phyloP scores from a whole-genome alignment of 2,329 filamentous ascomycete genomes.

The Pyrenophora seminiperda region DNA sequence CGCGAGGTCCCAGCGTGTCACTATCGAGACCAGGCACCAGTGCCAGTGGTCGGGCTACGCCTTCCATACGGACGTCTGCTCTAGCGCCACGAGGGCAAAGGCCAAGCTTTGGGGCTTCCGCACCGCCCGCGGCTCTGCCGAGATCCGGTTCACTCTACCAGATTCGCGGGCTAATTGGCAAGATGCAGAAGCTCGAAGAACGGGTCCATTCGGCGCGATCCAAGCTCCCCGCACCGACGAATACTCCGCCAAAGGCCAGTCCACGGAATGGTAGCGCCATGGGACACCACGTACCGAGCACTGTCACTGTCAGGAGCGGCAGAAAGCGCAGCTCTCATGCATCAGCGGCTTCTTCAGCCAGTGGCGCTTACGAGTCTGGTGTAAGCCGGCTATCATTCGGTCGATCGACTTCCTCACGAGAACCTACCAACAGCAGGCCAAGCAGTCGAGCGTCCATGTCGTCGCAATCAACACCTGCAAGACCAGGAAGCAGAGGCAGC shows the following conservation, averaged over 20 bases:
- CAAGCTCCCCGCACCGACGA: constrained; percentile 81
- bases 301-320: constrained; percentile 67
- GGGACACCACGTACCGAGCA: constrained; percentile 57
- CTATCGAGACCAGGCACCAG: constrained; percentile 38
- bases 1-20: constrained; percentile 65
- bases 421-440: constrained; percentile 61
- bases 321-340: constrained; percentile 68
- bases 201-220: constrained; percentile 90
- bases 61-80: constrained; percentile 48
- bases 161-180: constrained; percentile 89
- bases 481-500: constrained; percentile 68
- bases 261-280: constrained; percentile 64
- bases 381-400: constrained; percentile 59
- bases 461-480: constrained; percentile 29
- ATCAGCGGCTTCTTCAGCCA: constrained; percentile 48
- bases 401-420: constrained; percentile 38
- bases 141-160: constrained; percentile 81
- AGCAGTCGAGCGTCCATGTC: constrained; percentile 67
- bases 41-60: constrained; percentile 50
- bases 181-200: constrained; percentile 96
- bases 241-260: constrained; percentile 79
- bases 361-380: constrained; percentile 31
- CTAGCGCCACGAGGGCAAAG: constrained; percentile 47
- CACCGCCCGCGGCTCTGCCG: constrained; percentile 59
- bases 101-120: constrained; percentile 52